phyloP scores from a whole-genome alignment of 2,329 filamentous ascomycete species.

The Fusarium paranaense region DNA sequence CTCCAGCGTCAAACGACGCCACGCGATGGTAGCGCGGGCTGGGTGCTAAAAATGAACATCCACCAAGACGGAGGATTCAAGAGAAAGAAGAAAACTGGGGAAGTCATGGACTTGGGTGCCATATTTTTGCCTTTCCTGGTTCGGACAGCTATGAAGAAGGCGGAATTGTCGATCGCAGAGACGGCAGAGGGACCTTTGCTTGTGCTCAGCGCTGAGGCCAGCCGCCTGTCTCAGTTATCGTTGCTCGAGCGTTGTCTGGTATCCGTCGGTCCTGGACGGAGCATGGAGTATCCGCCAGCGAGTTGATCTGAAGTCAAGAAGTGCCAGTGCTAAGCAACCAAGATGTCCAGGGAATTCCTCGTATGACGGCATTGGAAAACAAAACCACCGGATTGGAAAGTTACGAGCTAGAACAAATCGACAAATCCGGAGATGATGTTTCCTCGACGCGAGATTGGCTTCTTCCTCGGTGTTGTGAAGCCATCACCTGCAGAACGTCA shows the following conservation, averaged over 20 bases:
- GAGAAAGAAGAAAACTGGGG: conserved; percentile 3
- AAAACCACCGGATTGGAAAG: background rate
- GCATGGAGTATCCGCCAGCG: background rate
- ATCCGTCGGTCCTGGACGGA: background rate
- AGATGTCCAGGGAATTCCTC: background rate
- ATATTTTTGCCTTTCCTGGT: background rate
- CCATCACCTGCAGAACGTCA: conserved; percentile 12
- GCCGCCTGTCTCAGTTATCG: conserved; percentile 1
- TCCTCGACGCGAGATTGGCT: conserved; percentile 21
- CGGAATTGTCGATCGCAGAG: background rate
- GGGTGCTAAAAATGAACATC: conserved; percentile 40
- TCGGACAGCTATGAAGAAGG: conserved; percentile 3
- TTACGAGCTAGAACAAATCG: background rate
- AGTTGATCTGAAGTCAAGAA: background rate
- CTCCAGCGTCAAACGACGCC: conserved; percentile 23
- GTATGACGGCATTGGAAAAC: background rate
- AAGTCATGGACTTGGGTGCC: background rate
- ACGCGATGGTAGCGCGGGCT: conserved; percentile 24
- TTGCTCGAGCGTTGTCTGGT: background rate
- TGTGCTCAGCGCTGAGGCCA: background rate
- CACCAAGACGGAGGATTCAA: background rate
- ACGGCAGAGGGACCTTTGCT: conserved; percentile 1
- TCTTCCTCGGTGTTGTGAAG: conserved; percentile 6
- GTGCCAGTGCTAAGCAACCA: background rate
- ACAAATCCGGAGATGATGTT: conserved; percentile 9